These are phyloP conservation scores for Raddia guianensis DNA, from an alignment of 176 grass and related monocot genomes.

Conservation along the genomic window DNA sequence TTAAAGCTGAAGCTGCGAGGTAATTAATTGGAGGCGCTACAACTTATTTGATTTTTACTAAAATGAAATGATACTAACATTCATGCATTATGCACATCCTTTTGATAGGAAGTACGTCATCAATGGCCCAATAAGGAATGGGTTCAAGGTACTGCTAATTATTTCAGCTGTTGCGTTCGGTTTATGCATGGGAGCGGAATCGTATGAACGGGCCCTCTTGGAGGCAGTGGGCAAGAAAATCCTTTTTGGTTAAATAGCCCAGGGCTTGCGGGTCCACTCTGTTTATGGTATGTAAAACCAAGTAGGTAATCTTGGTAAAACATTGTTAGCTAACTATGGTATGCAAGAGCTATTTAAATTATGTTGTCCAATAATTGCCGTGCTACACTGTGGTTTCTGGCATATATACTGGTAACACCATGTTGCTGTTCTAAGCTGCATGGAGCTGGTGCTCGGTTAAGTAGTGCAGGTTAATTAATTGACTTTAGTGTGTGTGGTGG, in stretches of 20 bases:
- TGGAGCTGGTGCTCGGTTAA: too few relatives aligned
- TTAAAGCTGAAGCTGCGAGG: constrained; percentile 25
- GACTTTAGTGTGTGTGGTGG: too few relatives aligned
- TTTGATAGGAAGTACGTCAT: constrained; percentile 19
- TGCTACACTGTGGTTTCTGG: background rate
- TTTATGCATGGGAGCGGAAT: background rate
- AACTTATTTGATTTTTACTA: constrained; percentile 17
- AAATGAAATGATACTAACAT: background rate
- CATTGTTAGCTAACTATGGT: constrained; percentile 16
- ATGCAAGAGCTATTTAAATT: background rate
- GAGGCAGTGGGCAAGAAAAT: too few relatives aligned
- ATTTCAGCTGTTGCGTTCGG: background rate
- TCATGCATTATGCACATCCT: too few relatives aligned
- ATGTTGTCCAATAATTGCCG: constrained; percentile 10
- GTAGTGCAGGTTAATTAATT: too few relatives aligned
- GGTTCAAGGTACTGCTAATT: background rate
- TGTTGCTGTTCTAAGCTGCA: too few relatives aligned
- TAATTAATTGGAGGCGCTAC: constrained; percentile 16
- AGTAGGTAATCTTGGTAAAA: too few relatives aligned
- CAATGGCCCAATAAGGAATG: background rate
- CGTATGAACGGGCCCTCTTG: background rate
- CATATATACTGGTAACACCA: too few relatives aligned
- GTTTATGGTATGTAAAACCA: constrained; percentile 26
- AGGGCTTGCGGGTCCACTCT: constrained; percentile 3
- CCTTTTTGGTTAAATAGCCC: constrained; percentile 9